Evolutionary conservation across 2,329 filamentous ascomycete species (phyloP).

Genomic region (Samsoniella hepiali): DNA sequence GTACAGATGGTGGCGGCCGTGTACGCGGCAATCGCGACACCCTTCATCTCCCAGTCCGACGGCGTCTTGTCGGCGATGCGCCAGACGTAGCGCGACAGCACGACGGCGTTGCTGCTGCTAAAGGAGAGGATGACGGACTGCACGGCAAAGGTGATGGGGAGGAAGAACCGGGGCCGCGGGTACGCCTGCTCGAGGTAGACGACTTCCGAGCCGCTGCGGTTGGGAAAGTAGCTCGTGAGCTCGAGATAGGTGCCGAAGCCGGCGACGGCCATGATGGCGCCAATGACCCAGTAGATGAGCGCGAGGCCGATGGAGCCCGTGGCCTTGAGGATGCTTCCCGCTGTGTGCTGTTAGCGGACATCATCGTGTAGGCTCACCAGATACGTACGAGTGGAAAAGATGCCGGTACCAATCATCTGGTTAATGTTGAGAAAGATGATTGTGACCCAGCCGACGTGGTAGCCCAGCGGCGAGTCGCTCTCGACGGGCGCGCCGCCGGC

Average conservation of each 20-base stretch:
- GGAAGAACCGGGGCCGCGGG: constrained; percentile 60
- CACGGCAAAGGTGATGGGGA: constrained; percentile 62
- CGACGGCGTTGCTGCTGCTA: constrained; percentile 62
- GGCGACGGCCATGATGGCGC: constrained; percentile 54
- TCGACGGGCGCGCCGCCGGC: constrained; percentile 61
- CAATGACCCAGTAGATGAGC: constrained; percentile 63
- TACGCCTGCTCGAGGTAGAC: constrained; percentile 68
- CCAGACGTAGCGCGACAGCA: constrained; percentile 62
- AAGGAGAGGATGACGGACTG: constrained; percentile 63
- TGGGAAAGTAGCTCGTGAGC: constrained; percentile 62
- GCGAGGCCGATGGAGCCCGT: constrained; percentile 61
- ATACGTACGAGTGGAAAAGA: constrained; percentile 61
- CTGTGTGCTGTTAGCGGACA: constrained; percentile 31
- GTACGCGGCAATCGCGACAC: constrained; percentile 62
- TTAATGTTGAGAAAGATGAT: constrained; percentile 60
- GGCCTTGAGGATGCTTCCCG: constrained; percentile 54
- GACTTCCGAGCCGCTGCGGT: constrained; percentile 62
- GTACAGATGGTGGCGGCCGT: constrained; percentile 54
- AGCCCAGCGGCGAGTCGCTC: constrained; percentile 54
- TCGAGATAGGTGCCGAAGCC: constrained; percentile 61
- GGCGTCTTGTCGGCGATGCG: constrained; percentile 49
- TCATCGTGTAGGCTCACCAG: not conserved
- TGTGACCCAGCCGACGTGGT: constrained; percentile 53
- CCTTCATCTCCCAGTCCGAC: constrained; percentile 62
- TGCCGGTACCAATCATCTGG: constrained; percentile 61